Base-by-base conservation (phyloP, 1,139 yeast species). In the Kazachstania sp. region DNA sequence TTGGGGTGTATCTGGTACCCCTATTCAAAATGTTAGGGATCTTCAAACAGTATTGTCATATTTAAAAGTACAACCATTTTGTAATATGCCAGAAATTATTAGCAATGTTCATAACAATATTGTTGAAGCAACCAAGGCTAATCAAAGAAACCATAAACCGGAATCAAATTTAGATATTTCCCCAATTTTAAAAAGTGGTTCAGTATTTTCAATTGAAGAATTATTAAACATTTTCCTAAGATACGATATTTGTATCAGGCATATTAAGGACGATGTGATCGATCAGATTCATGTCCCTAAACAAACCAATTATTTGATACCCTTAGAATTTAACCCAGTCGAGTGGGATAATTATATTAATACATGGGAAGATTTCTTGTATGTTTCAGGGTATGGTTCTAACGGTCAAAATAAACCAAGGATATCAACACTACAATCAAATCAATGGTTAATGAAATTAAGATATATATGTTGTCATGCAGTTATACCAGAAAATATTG, bases 1-100 rank as follows among this genome's bases (percentile, higher is more conserved):
- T 0, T 92, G 97, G 97, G 96, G 95, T 7, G 96, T 88, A 0
- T 85, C 95, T 0, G 98, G 98, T 6, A 92, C 98, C 0, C 95
- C 97, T 0, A 83, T 88, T 11, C 78, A 77, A 53, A 72, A 77
- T 41, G 67, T 86, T 49, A 68, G 70, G 42, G 96, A 90, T 64
- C 69, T 88, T 48, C 79, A 76, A 47, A 83, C 95, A 0, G 72
- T 87, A 7, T 63, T 88, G 36, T 73, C 78, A 18, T 90, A 86
- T 58, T 67, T 88, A 51, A 72, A 82, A 50, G 65, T 78, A 29
- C 72, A 72, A 44, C 97, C 97, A 0, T 84, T 86, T 51, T 71
- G 68, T 39, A 60, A 64, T 46, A 43, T 50, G 29, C 55, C 55
- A 12, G 55, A 54, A 26, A 52, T 59, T 26, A 43, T 60, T 1